A percentile compares a stretch with the other conserved stretches of the same genome.
phyloP scores from a whole-genome alignment of 2,329 filamentous ascomycete genomes.

The Colletotrichum sp. region DNA sequence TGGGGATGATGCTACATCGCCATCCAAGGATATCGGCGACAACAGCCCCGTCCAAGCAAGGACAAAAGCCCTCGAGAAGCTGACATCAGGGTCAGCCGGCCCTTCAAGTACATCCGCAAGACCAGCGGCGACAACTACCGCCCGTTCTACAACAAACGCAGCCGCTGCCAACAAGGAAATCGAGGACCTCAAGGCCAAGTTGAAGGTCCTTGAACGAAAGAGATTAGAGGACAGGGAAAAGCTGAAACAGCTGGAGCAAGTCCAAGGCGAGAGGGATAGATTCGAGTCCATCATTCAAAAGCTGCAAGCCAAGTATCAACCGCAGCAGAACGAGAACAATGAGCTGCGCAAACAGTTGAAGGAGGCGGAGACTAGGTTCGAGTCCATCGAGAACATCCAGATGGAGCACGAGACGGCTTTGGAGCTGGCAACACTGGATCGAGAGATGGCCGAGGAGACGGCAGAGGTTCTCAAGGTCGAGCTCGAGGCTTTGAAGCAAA shows the following conservation, averaged over 20 bases:
- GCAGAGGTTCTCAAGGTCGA: slow-evolving; percentile 84
- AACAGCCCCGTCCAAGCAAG: slow-evolving; percentile 57
- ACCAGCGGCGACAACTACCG: slow-evolving; percentile 32
- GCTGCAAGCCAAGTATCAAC: slow-evolving; percentile 86
- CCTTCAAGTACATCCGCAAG: slow-evolving; percentile 33
- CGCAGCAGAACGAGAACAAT: slow-evolving; percentile 79
- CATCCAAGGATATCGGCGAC: slow-evolving; percentile 57
- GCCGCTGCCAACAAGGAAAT: slow-evolving; percentile 69
- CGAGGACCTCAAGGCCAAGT: slow-evolving; percentile 87
- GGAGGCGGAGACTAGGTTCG: slow-evolving; percentile 73
- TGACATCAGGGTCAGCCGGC: slow-evolving; percentile 43
- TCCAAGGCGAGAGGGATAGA: slow-evolving; percentile 78
- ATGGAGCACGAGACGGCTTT: slow-evolving; percentile 85
- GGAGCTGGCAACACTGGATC: slow-evolving; percentile 87
- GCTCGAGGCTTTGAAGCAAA: slow-evolving; percentile 76
- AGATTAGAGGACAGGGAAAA: slow-evolving; percentile 84
- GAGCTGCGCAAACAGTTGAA: slow-evolving; percentile 80
- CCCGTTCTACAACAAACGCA: slow-evolving; percentile 41
- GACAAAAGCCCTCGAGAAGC: slow-evolving; percentile 57
- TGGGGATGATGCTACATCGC: slow-evolving; percentile 46
- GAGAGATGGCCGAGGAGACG: slow-evolving; percentile 95
- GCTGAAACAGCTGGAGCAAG: slow-evolving; percentile 76
- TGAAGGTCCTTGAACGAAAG: slow-evolving; percentile 88
- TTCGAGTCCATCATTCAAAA: slow-evolving; percentile 89
- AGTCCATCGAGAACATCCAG: slow-evolving; percentile 74